A percentile compares a stretch with the other conserved stretches of the same genome.
phyloP scores from a whole-genome alignment of 805 yeast genomes.

The Hanseniaspora lachancei region DNA sequence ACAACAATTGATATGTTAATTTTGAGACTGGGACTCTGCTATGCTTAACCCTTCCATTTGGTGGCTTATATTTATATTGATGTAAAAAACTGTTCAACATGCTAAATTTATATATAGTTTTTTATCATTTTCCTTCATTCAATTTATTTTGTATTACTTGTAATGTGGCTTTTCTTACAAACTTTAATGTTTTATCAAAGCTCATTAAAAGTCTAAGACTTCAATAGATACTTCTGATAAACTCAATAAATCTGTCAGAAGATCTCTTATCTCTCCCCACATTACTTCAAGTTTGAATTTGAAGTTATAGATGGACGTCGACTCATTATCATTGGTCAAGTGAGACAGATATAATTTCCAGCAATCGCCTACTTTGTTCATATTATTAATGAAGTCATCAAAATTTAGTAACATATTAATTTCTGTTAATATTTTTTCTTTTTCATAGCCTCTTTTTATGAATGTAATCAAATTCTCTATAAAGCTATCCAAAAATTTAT shows the following conservation, averaged over 20 bases:
- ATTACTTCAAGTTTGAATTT: conserved; percentile 2
- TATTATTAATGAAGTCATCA: background rate
- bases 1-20: background rate
- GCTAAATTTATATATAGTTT: background rate
- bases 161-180: background rate
- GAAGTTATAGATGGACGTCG: background rate
- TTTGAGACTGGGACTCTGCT: conserved; percentile 13
- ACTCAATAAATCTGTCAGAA: background rate
- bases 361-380: background rate
- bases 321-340: background rate
- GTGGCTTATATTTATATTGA: background rate
- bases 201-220: background rate
- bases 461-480: background rate
- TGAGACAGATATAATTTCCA: background rate
- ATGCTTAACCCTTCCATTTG: conserved; percentile 12
- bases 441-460: background rate
- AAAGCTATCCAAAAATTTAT: background rate
- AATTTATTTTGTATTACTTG: background rate
- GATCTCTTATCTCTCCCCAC: background rate
- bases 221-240: background rate
- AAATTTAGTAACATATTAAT: background rate
- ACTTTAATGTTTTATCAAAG: too few species aligned
- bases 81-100: background rate
- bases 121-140: background rate
- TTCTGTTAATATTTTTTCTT: background rate